phyloP scores from a whole-genome alignment of 1,139 yeast species.

The Meyerozyma athensensis region DNA sequence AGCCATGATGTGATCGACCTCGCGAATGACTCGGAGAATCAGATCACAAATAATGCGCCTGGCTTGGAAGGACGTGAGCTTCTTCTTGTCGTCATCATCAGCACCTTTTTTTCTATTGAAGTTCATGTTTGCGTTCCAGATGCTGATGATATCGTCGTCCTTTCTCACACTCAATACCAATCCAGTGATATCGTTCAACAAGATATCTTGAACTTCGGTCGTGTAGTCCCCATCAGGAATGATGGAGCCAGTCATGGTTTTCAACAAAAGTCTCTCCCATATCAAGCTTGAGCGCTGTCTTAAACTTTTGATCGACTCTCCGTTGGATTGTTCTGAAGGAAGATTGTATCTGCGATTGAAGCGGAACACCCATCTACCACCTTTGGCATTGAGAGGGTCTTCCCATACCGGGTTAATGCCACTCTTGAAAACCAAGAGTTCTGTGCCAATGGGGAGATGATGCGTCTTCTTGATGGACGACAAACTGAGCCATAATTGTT shows the following conservation, averaged over 20 bases:
- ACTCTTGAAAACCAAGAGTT: conserved; percentile 55
- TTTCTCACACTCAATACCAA: conserved; percentile 47
- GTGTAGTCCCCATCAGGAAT: conserved; percentile 27
- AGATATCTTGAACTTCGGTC: conserved; percentile 30
- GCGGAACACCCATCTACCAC: conserved; percentile 66
- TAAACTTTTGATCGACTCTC: conserved; percentile 17
- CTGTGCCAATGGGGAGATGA: conserved; percentile 51
- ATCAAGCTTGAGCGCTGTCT: conserved; percentile 40
- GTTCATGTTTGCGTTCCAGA: conserved; percentile 51
- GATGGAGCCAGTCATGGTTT: conserved; percentile 41
- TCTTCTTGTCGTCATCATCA: conserved; percentile 17
- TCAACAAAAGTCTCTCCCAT: conserved; percentile 50
- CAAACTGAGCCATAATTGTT: conserved; percentile 59
- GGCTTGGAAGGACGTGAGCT: conserved; percentile 42
- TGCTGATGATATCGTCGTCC: conserved; percentile 46
- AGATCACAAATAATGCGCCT: conserved; percentile 48
- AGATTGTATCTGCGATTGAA: conserved; percentile 30
- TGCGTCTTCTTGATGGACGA: conserved; percentile 43
- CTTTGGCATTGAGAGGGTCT: conserved; percentile 57
- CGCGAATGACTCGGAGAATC: conserved; percentile 42
- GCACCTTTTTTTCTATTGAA: conserved; percentile 20
- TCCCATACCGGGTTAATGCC: conserved; percentile 73
- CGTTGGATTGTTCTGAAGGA: conserved; percentile 9
- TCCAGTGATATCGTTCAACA: conserved; percentile 47
- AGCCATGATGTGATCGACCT: conserved; percentile 40